phyloP scores from a whole-genome alignment of 345 rosid species.

The Lagerstroemia speciosa region DNA sequence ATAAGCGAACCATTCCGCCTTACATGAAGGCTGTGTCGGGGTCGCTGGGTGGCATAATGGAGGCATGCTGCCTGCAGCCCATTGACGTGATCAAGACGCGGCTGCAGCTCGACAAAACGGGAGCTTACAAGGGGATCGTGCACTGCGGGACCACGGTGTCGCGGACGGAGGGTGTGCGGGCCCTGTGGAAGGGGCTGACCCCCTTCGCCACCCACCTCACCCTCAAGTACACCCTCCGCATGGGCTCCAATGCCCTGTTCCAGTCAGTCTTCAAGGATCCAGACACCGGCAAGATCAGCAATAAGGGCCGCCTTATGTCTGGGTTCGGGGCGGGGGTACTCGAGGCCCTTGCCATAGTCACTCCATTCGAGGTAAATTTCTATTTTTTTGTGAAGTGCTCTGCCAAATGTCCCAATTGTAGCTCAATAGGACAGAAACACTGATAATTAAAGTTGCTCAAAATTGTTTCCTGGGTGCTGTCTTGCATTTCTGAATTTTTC shows the following conservation, averaged over 20 bases:
- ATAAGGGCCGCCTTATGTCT: constrained; percentile 46
- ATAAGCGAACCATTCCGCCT: constrained; percentile 44
- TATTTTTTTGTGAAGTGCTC: neutral
- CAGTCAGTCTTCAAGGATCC: constrained; percentile 77
- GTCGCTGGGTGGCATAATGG: constrained; percentile 75
- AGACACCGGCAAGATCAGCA: constrained; percentile 56
- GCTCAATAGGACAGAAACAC: neutral
- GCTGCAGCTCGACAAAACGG: constrained; percentile 67
- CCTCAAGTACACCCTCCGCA: constrained; percentile 72
- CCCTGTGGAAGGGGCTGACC: constrained; percentile 90
- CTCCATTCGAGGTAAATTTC: constrained; percentile 74
- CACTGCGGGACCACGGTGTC: constrained; percentile 73
- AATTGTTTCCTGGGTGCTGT: no score
- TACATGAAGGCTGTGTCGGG: constrained; percentile 88
- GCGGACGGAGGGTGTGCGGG: constrained; percentile 70
- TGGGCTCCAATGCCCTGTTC: constrained; percentile 85
- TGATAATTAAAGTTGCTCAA: neutral
- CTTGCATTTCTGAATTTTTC: no score
- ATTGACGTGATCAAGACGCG: constrained; percentile 93
- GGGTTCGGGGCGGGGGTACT: constrained; percentile 97
- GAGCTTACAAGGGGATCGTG: constrained; percentile 62
- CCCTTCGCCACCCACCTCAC: constrained; percentile 98
- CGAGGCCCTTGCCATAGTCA: constrained; percentile 84
- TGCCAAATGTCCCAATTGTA: neutral
- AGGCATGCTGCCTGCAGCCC: constrained; percentile 86